A percentile compares a stretch with the other conserved stretches of the same genome.
phyloP scores from a whole-genome alignment of 164 flowering plant species.

The Sedum album region DNA sequence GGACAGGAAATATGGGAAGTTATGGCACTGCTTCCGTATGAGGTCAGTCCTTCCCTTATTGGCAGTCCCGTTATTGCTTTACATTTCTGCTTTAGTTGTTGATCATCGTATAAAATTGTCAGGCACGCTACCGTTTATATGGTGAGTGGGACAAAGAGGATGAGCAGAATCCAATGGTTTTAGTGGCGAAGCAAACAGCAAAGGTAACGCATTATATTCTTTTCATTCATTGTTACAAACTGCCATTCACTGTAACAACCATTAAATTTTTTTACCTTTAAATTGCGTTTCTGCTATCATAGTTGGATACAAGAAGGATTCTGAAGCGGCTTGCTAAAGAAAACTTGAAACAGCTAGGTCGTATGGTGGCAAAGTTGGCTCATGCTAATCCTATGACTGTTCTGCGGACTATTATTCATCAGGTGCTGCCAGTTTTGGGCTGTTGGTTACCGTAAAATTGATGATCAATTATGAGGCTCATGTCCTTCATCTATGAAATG shows the following conservation, averaged over 20 bases:
- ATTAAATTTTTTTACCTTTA: neutral
- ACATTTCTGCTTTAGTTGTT: neutral
- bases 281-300: conserved; percentile 7
- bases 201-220: conserved; percentile 37
- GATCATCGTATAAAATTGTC: neutral
- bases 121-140: conserved; percentile 92
- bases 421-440: conserved; percentile 37
- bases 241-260: too few relatives aligned
- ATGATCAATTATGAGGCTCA: conserved; percentile 1
- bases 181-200: conserved; percentile 93
- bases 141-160: conserved; percentile 99
- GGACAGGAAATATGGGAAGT: conserved; percentile 97
- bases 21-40: conserved; percentile 90
- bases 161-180: conserved; percentile 80
- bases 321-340: conserved; percentile 94
- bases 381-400: conserved; percentile 99
- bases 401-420: conserved; percentile 90
- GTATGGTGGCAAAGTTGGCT: conserved; percentile 98
- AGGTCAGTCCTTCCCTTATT: conserved; percentile 63
- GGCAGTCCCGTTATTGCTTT: neutral
- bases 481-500: conserved; percentile 12
- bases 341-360: conserved; percentile 94
- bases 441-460: neutral
- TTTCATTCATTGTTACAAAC: conserved; percentile 2
- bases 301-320: conserved; percentile 96